Evolutionary conservation across 2,329 filamentous ascomycete genomes (phyloP), one percentile per base, ranked within the genome.

Genomic region (Biscogniauxia mediterranea): DNA sequence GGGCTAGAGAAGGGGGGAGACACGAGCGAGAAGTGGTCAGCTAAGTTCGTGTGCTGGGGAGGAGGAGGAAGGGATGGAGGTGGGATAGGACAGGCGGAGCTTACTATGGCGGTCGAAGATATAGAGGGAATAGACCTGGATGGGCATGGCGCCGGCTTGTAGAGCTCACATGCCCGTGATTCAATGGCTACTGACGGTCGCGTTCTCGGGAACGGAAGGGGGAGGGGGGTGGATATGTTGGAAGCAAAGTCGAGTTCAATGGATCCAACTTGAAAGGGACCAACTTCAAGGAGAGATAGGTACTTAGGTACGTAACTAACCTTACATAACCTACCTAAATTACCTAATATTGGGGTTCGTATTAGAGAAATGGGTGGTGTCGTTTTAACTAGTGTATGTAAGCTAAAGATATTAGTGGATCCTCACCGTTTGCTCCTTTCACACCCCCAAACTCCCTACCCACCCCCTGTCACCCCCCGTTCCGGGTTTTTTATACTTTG

Each of bases 71-170:
- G 11, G 28, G 28, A 28, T 4, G 26, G 8, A 5, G 26, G 9
- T 54, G 26, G 32, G 28, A 46, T 20, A 58, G 54, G 20, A 26
- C 26, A 13, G 46, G 5, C 55, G 32, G 32, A 58, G 73, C 85
- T 74, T 84, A 97, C 95, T 97, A 79, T 99, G 95, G 68, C 95
- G 90, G 80, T 99, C 95, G 76, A 99, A 99, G 75, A 99, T 97
- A 83, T 97, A 97, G 80, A 99, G 97, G 62, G 93, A 93, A 80
- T 96, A 98, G 77, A 98, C 91, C 64, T 75, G 73, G 69, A 74
- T 69, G 63, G 90, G 89, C 95, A 99, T 98, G 74, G 70, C 81
- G 57, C 60, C 61, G 64, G 55, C 42, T 58, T 62, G 64, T 61
- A 61, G 64, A 61, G 67, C 64, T 71, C 64, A 71, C 70, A 71